These are phyloP conservation scores for Niveomyces coronatus DNA, from an alignment of 2,329 filamentous ascomycete species.

Conservation along the genomic window DNA sequence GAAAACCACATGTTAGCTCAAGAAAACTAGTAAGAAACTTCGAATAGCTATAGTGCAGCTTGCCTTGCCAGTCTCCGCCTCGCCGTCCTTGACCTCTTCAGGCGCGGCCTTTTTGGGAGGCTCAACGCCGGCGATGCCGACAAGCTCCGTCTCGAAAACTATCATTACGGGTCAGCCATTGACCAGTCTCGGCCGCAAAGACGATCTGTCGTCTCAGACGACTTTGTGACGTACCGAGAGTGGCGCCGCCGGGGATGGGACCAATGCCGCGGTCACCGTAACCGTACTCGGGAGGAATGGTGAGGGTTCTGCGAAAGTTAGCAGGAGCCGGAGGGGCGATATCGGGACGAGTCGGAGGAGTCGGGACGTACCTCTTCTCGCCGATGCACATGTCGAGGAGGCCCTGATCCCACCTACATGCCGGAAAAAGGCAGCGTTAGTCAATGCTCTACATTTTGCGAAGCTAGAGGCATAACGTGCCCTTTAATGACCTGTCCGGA, in stretches of 20 bases:
- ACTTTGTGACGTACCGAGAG: slow-evolving; percentile 47
- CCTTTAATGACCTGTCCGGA: slow-evolving; percentile 80
- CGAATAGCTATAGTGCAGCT: slow-evolving; percentile 5
- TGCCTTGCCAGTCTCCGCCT: slow-evolving; percentile 5
- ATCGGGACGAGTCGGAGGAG: not conserved
- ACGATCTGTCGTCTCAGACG: slow-evolving; percentile 3
- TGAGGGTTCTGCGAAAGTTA: slow-evolving; percentile 52
- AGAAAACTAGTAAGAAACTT: slow-evolving; percentile 1
- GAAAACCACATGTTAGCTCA: slow-evolving; percentile 5
- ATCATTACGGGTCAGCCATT: slow-evolving; percentile 13
- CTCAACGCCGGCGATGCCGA: slow-evolving; percentile 67
- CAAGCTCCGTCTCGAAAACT: slow-evolving; percentile 88
- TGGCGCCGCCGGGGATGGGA: slow-evolving; percentile 74
- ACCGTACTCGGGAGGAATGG: slow-evolving; percentile 74
- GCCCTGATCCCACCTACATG: slow-evolving; percentile 72
- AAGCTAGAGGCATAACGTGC: slow-evolving; percentile 37
- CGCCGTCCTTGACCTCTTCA: slow-evolving; percentile 1
- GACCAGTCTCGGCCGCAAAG: too few species aligned
- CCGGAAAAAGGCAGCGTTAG: slow-evolving; percentile 12
- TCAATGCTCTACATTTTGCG: not conserved
- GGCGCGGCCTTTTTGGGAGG: slow-evolving; percentile 2
- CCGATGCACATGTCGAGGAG: slow-evolving; percentile 91
- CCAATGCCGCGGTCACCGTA: slow-evolving; percentile 71
- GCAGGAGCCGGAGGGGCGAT: slow-evolving; percentile 1
- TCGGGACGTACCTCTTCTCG: slow-evolving; percentile 56